These are phyloP conservation scores for Myriosclerotinia curreyana DNA, from an alignment of 2,329 filamentous ascomycete species.

Conservation along the genomic window DNA sequence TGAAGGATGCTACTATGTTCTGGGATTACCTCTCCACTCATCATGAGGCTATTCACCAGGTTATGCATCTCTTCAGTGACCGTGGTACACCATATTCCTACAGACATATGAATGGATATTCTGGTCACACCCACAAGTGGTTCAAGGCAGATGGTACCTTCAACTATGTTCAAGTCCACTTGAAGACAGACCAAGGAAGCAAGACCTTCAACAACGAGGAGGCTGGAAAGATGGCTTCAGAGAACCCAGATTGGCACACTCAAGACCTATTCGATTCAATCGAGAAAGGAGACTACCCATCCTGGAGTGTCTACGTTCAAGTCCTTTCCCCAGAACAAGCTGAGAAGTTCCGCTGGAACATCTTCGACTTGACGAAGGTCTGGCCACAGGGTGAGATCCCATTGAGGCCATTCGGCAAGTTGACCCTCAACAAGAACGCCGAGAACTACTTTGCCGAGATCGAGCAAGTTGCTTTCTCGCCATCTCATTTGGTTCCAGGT, in stretches of 20 bases:
- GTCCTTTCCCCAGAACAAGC: slow-evolving; percentile 60
- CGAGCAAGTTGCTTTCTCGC: slow-evolving; percentile 68
- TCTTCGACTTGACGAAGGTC: slow-evolving; percentile 68
- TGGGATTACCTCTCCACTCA: slow-evolving; percentile 54
- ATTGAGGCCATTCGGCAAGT: slow-evolving; percentile 56
- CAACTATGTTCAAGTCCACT: slow-evolving; percentile 63
- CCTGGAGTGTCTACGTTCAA: slow-evolving; percentile 64
- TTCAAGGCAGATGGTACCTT: slow-evolving; percentile 63
- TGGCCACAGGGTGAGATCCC: slow-evolving; percentile 65
- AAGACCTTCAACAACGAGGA: slow-evolving; percentile 59
- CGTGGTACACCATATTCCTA: slow-evolving; percentile 63
- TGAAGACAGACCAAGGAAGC: slow-evolving; percentile 60
- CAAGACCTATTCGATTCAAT: slow-evolving; percentile 65
- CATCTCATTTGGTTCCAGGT: slow-evolving; percentile 63
- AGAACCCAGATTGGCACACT: slow-evolving; percentile 61
- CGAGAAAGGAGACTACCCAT: slow-evolving; percentile 56
- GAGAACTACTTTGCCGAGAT: slow-evolving; percentile 64
- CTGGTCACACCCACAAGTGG: slow-evolving; percentile 65
- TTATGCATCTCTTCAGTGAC: slow-evolving; percentile 66
- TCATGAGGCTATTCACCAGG: slow-evolving; percentile 60
- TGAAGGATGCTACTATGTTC: slow-evolving; percentile 57
- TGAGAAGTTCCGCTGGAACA: slow-evolving; percentile 58
- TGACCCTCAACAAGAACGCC: slow-evolving; percentile 63
- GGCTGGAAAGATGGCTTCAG: slow-evolving; percentile 50
- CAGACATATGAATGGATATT: slow-evolving; percentile 66